Evolutionary conservation across 192 early-diverging fungal species (phyloP), one percentile per base, ranked within the genome.

Genomic region (Podochytrium sp.): DNA sequence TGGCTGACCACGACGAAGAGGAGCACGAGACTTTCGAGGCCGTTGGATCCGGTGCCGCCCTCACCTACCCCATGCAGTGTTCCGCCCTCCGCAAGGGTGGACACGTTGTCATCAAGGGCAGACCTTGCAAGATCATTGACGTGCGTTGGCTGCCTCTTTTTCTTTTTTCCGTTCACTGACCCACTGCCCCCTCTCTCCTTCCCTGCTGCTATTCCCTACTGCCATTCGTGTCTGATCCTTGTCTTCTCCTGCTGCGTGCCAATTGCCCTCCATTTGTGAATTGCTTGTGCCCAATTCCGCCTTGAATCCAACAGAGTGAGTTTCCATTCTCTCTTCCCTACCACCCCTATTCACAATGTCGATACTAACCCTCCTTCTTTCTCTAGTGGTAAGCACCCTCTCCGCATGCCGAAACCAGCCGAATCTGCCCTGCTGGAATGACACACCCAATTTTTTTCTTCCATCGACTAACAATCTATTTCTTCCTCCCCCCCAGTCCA

Each of bases 91-190:
- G 98, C 82, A 99, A 98, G 92, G 92, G 92, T 90, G 98, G 96
- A 20, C 89, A 92, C 87, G 98, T 99, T 76, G 90, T 95, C 71
- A 93, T 99, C 81, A 99, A 98, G 91, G 94, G 95, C 68, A 94
- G 95, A 66, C 98, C 98, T 80, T 99, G 98, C 91, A 99, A 98
- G 93, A 97, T 99, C 63, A 90, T 97, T 57, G 96, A 98, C 81
- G 98, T 99, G 95, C 12, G 64, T 33, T 7, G 6, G 16, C 12
- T 66, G 35, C n/a, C 35, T 20, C 37, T 35, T 49, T 35, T 34
- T 35, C 34, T 35, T 55, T 35, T 23, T 39, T 34, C 12, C 47
- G 2, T 2, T 16, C 39, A 7, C 18, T 23, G 29, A 14, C 37
- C 2, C 60, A 63, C 14, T 2, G 29, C 37, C 12, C 10, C 10